Percentiles rank a stretch among this genome's conserved stretches.
phyloP scores from a whole-genome alignment of 2,329 filamentous ascomycete genomes.

The Aspergillus brunneoviolaceus region DNA sequence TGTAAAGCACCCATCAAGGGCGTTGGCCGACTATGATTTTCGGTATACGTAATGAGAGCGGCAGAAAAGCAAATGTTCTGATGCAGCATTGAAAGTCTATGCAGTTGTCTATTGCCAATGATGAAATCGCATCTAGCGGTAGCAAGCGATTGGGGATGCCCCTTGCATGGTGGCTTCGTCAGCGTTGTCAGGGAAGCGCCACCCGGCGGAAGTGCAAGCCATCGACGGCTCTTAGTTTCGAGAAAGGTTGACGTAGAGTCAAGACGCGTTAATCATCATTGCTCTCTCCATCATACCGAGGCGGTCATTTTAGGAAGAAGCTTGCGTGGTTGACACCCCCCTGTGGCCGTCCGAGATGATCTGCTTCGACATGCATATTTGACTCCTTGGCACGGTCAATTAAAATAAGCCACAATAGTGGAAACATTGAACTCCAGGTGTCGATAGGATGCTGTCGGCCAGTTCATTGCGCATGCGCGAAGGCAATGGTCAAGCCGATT shows the following conservation, averaged over 20 bases:
- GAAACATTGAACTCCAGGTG: no score
- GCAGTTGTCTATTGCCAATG: not conserved
- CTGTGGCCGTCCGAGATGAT: not conserved
- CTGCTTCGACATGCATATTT: conserved; percentile 2
- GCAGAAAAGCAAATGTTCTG: not conserved
- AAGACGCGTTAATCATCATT: not conserved
- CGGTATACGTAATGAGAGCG: no score
- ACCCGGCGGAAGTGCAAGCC: not conserved
- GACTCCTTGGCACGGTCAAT: not conserved
- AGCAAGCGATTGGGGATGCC: not conserved
- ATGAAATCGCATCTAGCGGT: not conserved
- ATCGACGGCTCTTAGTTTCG: not conserved
- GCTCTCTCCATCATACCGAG: not conserved
- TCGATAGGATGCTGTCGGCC: no score
- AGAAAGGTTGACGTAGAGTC: not conserved
- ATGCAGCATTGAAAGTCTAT: conserved; percentile 2
- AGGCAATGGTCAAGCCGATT: no score
- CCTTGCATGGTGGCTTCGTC: conserved; percentile 5
- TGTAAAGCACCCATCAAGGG: no score
- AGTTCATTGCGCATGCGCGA: no score
- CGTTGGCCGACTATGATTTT: no score
- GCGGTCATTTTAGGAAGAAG: not conserved
- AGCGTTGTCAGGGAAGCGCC: not conserved
- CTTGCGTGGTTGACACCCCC: not conserved
- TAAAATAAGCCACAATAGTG: no score